Conservation (phyloP, 2,329 filamentous ascomycete species). For the Aspergillus alliaceus region DNA sequence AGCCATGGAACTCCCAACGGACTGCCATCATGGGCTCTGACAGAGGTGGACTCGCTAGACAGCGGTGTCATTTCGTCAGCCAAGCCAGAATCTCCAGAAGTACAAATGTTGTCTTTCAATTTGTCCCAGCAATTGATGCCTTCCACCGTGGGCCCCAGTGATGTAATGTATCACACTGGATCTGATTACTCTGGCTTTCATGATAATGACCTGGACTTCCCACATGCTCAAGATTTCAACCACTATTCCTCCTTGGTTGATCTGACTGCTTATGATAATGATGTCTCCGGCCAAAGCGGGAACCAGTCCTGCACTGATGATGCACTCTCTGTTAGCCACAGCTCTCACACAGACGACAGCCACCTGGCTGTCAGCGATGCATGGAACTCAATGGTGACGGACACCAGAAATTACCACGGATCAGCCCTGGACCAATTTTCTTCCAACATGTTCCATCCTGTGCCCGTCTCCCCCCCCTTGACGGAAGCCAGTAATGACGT, state of each 20-base stretch:
- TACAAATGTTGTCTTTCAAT: conserved; percentile 44
- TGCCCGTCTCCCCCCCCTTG: conserved; percentile 43
- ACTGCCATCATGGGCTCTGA: conserved; percentile 40
- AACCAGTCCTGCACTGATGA: conserved; percentile 37
- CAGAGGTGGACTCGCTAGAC: conserved; percentile 41
- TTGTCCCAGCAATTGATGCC: conserved; percentile 43
- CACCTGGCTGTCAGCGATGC: conserved; percentile 32
- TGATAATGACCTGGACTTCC: conserved; percentile 39
- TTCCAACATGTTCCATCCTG: conserved; percentile 36
- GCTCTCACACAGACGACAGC: conserved; percentile 38
- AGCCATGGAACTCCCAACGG: conserved; percentile 36
- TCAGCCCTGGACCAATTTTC: conserved; percentile 37
- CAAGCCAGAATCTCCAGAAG: conserved; percentile 41
- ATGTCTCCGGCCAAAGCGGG: conserved; percentile 34
- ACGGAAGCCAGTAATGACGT: conserved; percentile 44
- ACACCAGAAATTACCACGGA: conserved; percentile 33
- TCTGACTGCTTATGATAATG: conserved; percentile 43
- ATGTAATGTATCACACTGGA: conserved; percentile 40
- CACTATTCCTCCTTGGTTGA: conserved; percentile 40
- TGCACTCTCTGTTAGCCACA: conserved; percentile 37
- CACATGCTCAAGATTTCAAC: conserved; percentile 38
- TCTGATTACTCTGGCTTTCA: conserved; percentile 40
- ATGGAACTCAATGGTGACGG: conserved; percentile 39
- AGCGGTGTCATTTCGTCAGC: conserved; percentile 34
- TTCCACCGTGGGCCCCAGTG: conserved; percentile 37